Percentiles rank a stretch among this genome's conserved stretches.
Evolutionary conservation across 1,139 yeast species (phyloP).

Genomic region (Blastobotrys persicus): DNA sequence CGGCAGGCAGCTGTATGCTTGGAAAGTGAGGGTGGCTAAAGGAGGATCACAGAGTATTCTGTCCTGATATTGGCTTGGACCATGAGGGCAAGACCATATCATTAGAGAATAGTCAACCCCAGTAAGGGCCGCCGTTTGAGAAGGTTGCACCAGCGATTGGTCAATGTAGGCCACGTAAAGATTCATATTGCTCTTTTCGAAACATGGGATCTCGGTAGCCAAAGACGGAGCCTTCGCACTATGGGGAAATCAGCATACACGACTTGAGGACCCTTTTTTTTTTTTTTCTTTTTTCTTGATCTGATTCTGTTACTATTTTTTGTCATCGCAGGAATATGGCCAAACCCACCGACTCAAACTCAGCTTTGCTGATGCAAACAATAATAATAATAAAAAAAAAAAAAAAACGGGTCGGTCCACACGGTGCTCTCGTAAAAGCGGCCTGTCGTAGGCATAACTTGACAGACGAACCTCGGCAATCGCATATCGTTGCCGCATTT

Average conservation of each 20-base stretch:
- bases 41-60: slow-evolving; percentile 50
- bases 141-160: slow-evolving; percentile 70
- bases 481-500: neutral
- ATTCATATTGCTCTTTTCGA: slow-evolving; percentile 60
- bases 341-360: no score
- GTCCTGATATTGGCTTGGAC: slow-evolving; percentile 86
- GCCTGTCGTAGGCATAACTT: no score
- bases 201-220: slow-evolving; percentile 98
- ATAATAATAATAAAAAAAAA: no score
- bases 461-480: neutral
- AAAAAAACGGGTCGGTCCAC: no score
- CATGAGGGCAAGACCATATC: slow-evolving; percentile 95
- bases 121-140: slow-evolving; percentile 47
- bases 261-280: no score
- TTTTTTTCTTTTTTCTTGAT: no score
- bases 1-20: slow-evolving; percentile 18
- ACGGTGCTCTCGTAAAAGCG: no score
- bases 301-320: no score
- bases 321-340: no score
- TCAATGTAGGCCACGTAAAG: slow-evolving; percentile 60
- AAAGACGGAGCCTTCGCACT: slow-evolving; percentile 71
- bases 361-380: no score
- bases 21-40: neutral
- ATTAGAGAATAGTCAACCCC: slow-evolving; percentile 58
- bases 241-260: no score